phyloP scores from a whole-genome alignment of 2,329 filamentous ascomycete genomes.

The Fusarium setosum region DNA sequence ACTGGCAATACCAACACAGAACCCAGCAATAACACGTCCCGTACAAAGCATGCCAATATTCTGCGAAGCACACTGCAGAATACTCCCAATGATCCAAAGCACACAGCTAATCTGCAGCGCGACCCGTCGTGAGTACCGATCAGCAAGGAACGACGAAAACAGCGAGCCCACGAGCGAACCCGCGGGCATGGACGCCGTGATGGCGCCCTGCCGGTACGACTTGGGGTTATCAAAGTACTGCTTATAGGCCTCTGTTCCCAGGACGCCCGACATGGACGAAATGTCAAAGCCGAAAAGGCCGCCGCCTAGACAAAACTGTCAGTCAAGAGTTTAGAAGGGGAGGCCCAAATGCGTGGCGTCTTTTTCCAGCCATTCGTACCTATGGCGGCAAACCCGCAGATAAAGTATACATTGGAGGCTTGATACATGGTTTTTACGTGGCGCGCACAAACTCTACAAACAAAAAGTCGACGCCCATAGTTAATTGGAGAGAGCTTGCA shows the following conservation, averaged over 20 bases:
- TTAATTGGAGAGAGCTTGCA: not conserved
- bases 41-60: constrained; percentile 78
- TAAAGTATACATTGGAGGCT: constrained; percentile 66
- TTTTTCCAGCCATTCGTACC: too few relatives aligned
- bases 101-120: constrained; percentile 62
- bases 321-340: not conserved
- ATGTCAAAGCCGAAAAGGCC: constrained; percentile 85
- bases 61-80: constrained; percentile 70
- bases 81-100: constrained; percentile 62
- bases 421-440: constrained; percentile 50
- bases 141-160: constrained; percentile 61
- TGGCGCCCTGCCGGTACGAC: constrained; percentile 72
- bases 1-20: constrained; percentile 80
- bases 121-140: constrained; percentile 60
- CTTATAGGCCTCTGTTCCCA: constrained; percentile 76
- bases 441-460: not conserved
- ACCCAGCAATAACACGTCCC: constrained; percentile 77
- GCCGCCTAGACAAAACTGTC: constrained; percentile 59
- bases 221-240: constrained; percentile 75
- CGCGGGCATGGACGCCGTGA: constrained; percentile 79
- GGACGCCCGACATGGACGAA: constrained; percentile 76
- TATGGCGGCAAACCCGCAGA: constrained; percentile 71
- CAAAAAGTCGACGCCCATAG: not conserved
- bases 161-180: constrained; percentile 74
- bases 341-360: not conserved